Evolutionary conservation across 2,329 filamentous ascomycete species (phyloP).

Genomic region (Neonectria magnoliae): DNA sequence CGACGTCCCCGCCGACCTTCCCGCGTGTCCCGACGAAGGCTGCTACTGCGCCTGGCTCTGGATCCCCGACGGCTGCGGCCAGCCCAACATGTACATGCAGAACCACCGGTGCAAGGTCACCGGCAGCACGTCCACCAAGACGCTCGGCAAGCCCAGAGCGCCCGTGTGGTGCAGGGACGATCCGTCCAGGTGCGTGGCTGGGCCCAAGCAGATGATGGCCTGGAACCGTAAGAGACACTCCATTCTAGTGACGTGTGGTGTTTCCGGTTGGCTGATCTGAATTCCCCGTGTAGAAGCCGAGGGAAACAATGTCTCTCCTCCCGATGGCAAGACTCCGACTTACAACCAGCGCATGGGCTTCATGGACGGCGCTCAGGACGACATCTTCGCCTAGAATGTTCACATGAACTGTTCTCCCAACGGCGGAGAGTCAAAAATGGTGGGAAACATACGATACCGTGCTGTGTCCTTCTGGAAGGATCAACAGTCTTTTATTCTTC

Average conservation of each 20-base stretch:
- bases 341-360: conserved; percentile 50
- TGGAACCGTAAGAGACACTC: conserved; percentile 52
- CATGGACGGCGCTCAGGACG: conserved; percentile 45
- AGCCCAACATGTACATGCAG: conserved; percentile 56
- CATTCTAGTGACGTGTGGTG: not conserved
- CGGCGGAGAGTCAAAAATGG: not conserved
- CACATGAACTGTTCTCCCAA: not conserved
- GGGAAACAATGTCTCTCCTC: conserved; percentile 48
- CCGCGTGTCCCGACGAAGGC: conserved; percentile 41
- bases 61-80: conserved; percentile 44
- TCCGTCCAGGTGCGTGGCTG: conserved; percentile 53
- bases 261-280: not conserved
- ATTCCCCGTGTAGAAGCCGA: conserved; percentile 38
- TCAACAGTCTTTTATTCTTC: conserved; percentile 5
- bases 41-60: conserved; percentile 47
- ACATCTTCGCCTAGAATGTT: conserved; percentile 39
- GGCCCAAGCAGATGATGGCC: conserved; percentile 62
- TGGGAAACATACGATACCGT: not conserved
- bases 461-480: conserved; percentile 20
- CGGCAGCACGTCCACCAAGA: conserved; percentile 51
- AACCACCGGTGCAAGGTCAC: conserved; percentile 60
- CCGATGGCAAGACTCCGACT: conserved; percentile 42
- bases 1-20: conserved; percentile 42
- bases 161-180: conserved; percentile 56
- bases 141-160: conserved; percentile 52